Evolutionary conservation across 306 rosid genomes (phyloP).

Genomic region (Lablab purpureus): DNA sequence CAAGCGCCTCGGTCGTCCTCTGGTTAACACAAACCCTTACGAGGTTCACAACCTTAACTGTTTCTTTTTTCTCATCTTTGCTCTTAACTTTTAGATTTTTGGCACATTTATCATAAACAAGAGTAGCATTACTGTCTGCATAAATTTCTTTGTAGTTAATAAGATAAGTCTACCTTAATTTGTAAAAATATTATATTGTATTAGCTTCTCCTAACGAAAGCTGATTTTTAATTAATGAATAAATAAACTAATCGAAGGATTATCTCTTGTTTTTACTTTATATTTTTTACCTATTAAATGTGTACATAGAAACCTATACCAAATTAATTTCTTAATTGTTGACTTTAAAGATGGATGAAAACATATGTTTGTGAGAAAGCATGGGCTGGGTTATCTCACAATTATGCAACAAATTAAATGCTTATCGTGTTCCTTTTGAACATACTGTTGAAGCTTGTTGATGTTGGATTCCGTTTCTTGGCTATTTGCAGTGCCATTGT

Average conservation of each 20-base stretch:
- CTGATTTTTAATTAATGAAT: too few relatives aligned
- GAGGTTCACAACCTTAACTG: conserved; percentile 55
- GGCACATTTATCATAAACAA: neutral
- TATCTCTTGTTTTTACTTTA: too few relatives aligned
- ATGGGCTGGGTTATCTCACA: neutral
- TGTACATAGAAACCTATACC: too few relatives aligned
- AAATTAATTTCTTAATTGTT: neutral
- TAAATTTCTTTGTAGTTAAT: too few relatives aligned
- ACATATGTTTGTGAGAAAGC: neutral
- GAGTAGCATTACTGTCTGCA: too few relatives aligned
- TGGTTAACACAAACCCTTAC: conserved; percentile 80
- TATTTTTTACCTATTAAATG: too few relatives aligned
- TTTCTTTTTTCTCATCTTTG: neutral
- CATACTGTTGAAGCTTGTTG: neutral
- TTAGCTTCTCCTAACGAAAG: neutral
- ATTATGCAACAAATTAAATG: neutral
- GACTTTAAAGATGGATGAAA: neutral
- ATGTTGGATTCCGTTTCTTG: neutral
- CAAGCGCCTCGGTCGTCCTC: conserved; percentile 94
- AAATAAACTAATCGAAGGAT: too few relatives aligned
- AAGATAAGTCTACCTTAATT: too few relatives aligned
- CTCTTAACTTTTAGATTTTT: neutral
- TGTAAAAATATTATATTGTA: neutral
- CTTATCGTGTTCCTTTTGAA: neutral
- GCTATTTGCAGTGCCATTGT: neutral